These are phyloP conservation scores for Polyporus arcularius DNA, from an alignment of 768 basidiomycete genomes.

Conservation along the genomic window DNA sequence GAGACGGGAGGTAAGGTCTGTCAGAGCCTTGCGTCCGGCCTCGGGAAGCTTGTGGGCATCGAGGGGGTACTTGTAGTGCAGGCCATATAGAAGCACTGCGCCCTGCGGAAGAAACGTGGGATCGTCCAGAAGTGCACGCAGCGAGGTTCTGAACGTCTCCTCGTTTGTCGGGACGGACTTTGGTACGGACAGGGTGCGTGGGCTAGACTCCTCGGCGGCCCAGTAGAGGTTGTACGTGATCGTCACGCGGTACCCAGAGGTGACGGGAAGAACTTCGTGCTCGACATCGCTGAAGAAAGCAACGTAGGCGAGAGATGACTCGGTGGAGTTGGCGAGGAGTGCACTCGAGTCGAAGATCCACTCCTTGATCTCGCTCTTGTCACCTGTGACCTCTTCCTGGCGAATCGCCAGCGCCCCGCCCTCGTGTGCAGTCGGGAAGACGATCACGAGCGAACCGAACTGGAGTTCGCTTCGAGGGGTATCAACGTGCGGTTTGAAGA, in stretches of 20 bases:
- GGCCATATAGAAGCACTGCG: conserved; percentile 41
- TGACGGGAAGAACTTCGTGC: conserved; percentile 45
- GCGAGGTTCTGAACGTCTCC: conserved; percentile 13
- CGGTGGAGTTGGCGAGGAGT: conserved; percentile 10
- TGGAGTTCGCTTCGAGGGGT: conserved; percentile 5
- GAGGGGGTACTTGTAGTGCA: conserved; percentile 32
- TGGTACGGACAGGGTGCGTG: not conserved
- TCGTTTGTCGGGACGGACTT: not conserved
- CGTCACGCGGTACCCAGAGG: conserved; percentile 42
- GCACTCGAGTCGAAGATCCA: conserved; percentile 34
- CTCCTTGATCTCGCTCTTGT: not conserved
- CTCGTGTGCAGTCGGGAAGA: conserved; percentile 47
- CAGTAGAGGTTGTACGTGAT: conserved; percentile 44
- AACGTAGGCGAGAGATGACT: conserved; percentile 34
- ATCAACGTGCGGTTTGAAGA: conserved; percentile 14
- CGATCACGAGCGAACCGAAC: conserved; percentile 49
- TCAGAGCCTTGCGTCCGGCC: not conserved
- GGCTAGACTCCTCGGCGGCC: not conserved
- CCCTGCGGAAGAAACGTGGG: conserved; percentile 35
- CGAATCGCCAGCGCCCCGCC: conserved; percentile 44
- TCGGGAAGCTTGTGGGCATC: not conserved
- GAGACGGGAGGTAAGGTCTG: not conserved
- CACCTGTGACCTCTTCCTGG: not conserved
- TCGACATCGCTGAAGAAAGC: conserved; percentile 47
- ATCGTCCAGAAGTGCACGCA: conserved; percentile 32